A percentile compares a stretch with the other conserved stretches of the same genome.
Evolutionary conservation across 495 filamentous ascomycete genomes (phyloP).

Genomic region (Penicillium arizonense): DNA sequence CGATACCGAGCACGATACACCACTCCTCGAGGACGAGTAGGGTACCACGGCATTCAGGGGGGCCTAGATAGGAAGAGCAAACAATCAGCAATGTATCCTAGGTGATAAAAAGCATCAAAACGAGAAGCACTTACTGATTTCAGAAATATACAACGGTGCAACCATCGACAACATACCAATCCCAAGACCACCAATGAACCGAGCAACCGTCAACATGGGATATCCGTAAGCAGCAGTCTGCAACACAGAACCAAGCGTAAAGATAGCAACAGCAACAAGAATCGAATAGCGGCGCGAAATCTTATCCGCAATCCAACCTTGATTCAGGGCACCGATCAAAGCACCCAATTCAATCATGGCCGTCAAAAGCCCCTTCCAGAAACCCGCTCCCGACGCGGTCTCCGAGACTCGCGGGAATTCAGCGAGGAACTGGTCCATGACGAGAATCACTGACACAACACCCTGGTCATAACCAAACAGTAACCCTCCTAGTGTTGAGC

Average conservation of each 20-base stretch:
- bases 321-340: conserved; percentile 53
- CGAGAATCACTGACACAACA: conserved; percentile 56
- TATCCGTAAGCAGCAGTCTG: conserved; percentile 56
- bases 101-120: not conserved
- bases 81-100: conserved; percentile 1
- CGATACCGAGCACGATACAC: conserved; percentile 54
- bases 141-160: conserved; percentile 54
- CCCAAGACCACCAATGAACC: conserved; percentile 60
- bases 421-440: conserved; percentile 56
- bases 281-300: conserved; percentile 58
- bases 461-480: conserved; percentile 59
- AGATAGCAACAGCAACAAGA: conserved; percentile 54
- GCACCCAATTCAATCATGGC: conserved; percentile 62
- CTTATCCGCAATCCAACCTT: conserved; percentile 59
- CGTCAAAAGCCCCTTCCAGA: conserved; percentile 59
- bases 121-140: conserved; percentile 40
- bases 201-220: conserved; percentile 56
- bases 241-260: conserved; percentile 52
- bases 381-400: conserved; percentile 42
- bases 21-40: conserved; percentile 56
- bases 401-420: conserved; percentile 47
- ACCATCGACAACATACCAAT: conserved; percentile 59
- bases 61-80: conserved; percentile 22
- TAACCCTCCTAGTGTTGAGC: conserved; percentile 55
- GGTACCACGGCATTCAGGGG: conserved; percentile 53